Base-by-base conservation (phyloP, 805 yeast species). In the Metschnikowia lochheadii region DNA sequence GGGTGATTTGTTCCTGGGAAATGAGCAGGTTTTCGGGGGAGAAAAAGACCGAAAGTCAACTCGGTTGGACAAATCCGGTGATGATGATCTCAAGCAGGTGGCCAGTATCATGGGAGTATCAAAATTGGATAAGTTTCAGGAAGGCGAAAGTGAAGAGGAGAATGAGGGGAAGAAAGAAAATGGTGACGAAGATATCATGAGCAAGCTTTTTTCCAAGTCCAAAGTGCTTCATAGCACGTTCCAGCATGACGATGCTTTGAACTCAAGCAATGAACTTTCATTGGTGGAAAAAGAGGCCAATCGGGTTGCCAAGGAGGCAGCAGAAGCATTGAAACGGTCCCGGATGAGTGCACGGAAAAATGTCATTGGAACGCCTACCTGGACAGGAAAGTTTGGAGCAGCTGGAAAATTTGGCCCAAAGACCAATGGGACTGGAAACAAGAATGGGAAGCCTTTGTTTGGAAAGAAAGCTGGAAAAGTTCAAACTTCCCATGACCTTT, bases 311-410 rank as follows among this genome's bases (percentile, higher is more conserved):
- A 65, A 67, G 54, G 71, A 75, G 15, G 86, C 86, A 0, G 72
- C 83, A 0, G 70, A 69, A 17, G 84, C 84, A 0, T 65, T 87
- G 49, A 73, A 79, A 48, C 78, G 79, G 52, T 88, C 96, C 0
- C 68, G 90, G 38, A 73, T 69, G 43, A 63, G 69, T 20, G 75
- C 90, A 1, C 57, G 77, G 18, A 65, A 64, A 48, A 70, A 62
- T 44, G 63, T 59, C 23, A 73, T 91, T 31, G 96, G 96, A 4
- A 83, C 86, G 0, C 98, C 97, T 0, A 92, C 99, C 0, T 94
- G 97, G 95, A 92, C 99, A 0, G 99, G 99, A 0, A 81, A 80
- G 57, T 89, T 85, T 73, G 99, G 99, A 0, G 66, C 70, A 17
- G 96, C 96, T 0, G 97, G 96, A 1, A 49, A 50, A 33, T 13